phyloP scores from a whole-genome alignment of 371 early-diverging fungal genomes.

The Dichotomocladium elegans region DNA sequence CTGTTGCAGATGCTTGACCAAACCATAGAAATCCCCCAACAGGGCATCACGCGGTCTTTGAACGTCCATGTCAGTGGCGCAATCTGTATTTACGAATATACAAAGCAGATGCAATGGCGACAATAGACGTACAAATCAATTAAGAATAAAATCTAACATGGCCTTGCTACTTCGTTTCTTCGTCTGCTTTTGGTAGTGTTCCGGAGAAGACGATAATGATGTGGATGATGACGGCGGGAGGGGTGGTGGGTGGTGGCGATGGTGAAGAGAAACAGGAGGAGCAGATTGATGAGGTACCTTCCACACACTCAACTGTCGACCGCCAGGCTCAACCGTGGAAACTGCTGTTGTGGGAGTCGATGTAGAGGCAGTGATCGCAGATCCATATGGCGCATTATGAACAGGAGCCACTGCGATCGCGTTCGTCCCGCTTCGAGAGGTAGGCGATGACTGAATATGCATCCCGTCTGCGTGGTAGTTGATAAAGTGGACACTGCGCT shows the following conservation, averaged over 20 bases:
- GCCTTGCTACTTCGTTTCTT: constrained; percentile 17
- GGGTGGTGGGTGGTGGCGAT: not conserved
- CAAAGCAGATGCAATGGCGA: constrained; percentile 51
- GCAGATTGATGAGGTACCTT: constrained; percentile 5
- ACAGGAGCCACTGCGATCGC: no score
- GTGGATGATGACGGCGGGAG: not conserved
- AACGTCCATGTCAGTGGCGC: constrained; percentile 69
- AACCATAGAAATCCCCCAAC: constrained; percentile 64
- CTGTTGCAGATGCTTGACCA: constrained; percentile 55
- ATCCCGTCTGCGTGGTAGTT: constrained; percentile 10
- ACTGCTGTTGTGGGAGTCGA: not conserved
- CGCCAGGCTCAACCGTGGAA: not conserved
- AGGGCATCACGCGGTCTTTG: constrained; percentile 56
- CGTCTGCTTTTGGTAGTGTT: not conserved
- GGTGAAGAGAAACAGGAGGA: not conserved
- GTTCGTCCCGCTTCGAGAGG: not conserved
- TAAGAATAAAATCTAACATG: constrained; percentile 29
- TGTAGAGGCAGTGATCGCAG: no score
- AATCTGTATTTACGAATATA: constrained; percentile 57
- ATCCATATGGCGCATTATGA: no score
- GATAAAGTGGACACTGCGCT: constrained; percentile 5
- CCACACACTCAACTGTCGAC: constrained; percentile 7
- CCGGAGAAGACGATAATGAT: not conserved
- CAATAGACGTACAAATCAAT: constrained; percentile 15
- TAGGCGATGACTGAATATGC: not conserved